These are phyloP conservation scores for Hibiscus trionum DNA, from an alignment of 345 rosid genomes.

Conservation along the genomic window DNA sequence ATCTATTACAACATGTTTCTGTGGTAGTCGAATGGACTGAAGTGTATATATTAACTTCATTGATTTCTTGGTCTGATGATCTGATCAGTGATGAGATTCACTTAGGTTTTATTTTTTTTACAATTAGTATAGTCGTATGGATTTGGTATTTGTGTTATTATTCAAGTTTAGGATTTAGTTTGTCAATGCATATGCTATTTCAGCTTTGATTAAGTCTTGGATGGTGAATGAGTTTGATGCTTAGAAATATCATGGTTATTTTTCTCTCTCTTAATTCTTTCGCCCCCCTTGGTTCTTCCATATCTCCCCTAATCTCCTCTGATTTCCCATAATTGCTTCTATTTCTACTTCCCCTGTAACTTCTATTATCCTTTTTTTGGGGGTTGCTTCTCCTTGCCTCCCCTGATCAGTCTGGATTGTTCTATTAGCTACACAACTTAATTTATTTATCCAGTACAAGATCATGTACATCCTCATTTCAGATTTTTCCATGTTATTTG, in stretches of 20 bases:
- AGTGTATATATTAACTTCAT: neutral
- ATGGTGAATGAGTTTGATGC: neutral
- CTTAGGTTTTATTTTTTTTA: neutral
- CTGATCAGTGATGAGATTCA: neutral
- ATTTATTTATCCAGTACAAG: neutral
- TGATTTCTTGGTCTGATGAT: constrained; percentile 2
- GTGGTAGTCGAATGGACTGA: neutral
- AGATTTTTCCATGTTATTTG: neutral
- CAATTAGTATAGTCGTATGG: neutral
- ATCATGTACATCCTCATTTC: neutral
- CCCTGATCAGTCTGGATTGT: neutral
- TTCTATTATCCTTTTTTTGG: neutral
- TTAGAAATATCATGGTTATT: neutral
- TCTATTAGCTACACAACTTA: neutral
- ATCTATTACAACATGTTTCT: neutral
- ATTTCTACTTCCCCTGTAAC: neutral
- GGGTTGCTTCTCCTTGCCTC: neutral
- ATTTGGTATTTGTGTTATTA: neutral
- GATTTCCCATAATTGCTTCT: neutral
- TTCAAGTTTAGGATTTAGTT: neutral
- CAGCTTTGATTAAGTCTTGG: neutral
- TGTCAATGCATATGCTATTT: neutral
- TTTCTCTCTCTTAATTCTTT: neutral
- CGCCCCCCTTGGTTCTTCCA: neutral
- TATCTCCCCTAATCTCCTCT: neutral